Percentiles rank a stretch among this genome's conserved stretches.
Conservation (phyloP, 73 alveolate species). For the Symbiodinium pilosum region DNA sequence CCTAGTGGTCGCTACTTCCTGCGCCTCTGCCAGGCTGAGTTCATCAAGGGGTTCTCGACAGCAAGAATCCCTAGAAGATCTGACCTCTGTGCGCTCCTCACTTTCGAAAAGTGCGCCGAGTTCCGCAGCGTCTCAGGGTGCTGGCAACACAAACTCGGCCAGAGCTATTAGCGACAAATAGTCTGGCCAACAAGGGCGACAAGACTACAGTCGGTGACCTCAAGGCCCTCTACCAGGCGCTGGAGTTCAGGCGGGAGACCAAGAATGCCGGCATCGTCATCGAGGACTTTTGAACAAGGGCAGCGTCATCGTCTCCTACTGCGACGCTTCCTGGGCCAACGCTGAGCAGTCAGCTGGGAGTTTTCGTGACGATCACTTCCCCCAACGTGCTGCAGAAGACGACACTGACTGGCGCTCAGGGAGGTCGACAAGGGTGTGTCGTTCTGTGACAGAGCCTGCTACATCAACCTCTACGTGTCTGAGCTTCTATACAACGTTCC, state of each 20-base stretch:
- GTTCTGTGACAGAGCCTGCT: background rate
- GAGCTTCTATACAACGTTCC: background rate
- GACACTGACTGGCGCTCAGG: background rate
- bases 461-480: background rate
- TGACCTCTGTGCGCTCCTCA: too few relatives aligned
- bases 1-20: background rate
- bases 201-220: background rate
- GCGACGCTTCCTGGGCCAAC: background rate
- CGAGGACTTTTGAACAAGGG: background rate
- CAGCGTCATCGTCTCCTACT: background rate
- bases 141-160: background rate
- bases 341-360: background rate
- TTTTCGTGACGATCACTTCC: background rate
- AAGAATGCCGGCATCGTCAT: background rate
- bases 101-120: background rate
- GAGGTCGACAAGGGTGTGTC: background rate
- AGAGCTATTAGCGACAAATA: background rate
- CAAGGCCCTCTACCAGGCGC: background rate
- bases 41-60: background rate
- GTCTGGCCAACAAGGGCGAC: background rate
- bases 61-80: background rate
- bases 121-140: background rate
- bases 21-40: background rate
- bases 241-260: background rate
- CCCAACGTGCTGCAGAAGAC: background rate